Evolutionary conservation across 2,329 filamentous ascomycete genomes (phyloP), one percentile per base, ranked within the genome.

Genomic region (Phaeosphaeria sp.): DNA sequence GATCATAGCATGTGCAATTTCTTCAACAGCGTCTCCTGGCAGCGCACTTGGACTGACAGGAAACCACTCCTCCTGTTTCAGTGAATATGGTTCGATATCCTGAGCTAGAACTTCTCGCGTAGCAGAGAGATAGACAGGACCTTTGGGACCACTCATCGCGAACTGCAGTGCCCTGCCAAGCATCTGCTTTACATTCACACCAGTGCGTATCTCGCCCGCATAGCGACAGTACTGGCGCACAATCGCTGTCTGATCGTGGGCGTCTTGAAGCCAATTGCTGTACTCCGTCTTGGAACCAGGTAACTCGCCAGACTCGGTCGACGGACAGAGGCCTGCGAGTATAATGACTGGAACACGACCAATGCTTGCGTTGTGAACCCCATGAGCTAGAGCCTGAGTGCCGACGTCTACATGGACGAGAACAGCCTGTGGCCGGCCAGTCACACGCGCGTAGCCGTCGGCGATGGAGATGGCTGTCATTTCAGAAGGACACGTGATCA

Each of bases 341-440:
- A 83, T 77, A 1, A 78, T 59, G 10, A 77, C 75, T 0, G 76
- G 76, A 25, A 46, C 52, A 15, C 56, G 53, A 18, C 46, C 61
- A 20, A 60, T 50, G 21, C 50, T 56, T n/a, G 61, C 58, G 41
- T 63, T 92, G 77, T 92, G 90, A 0, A 92, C 85, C 1, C 89
- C 90, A 2, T 88, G 88, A 20, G 85, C 89, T 0, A 92, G 82
- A 5, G 87, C 89, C 72, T 92, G 89, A 0, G 90, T 92, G 20
- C 90, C 90, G 23, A 63, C 60, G 66, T 93, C 90, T 46, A 92
- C 90, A 66, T 92, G 90, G 5, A 92, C 85, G 56, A 92, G 87
- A 20, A 92, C 90, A 52, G 85, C 88, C 75, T 92, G 90, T 0
- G 89, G 88, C 63, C 89, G 84, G 44, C 85, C 85, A 11, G 87